These are phyloP conservation scores for Suhomyces faveliae DNA, from an alignment of 805 yeast species.

Conservation along the genomic window DNA sequence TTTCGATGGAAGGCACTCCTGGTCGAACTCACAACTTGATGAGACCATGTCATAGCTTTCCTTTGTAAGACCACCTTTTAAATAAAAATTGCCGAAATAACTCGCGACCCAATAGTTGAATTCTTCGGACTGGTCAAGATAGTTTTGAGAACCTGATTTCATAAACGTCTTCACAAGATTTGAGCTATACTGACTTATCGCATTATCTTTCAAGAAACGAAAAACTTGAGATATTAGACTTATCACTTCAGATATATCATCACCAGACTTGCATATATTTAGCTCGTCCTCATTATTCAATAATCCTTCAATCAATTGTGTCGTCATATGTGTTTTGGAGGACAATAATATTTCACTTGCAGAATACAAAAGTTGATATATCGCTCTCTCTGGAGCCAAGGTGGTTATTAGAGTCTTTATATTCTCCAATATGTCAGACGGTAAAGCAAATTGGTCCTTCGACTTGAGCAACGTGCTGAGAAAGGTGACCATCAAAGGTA, in stretches of 20 bases:
- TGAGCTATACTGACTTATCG: not conserved
- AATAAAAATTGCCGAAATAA: conserved; percentile 22
- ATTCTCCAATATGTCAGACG: not conserved
- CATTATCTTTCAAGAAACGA: conserved; percentile 2
- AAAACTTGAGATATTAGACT: conserved; percentile 9
- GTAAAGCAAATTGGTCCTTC: not conserved
- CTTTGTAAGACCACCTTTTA: conserved; percentile 17
- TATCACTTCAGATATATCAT: not conserved
- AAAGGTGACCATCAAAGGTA: conserved; percentile 12
- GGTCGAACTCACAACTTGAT: not conserved
- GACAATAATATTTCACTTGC: conserved; percentile 5
- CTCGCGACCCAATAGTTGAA: conserved; percentile 24
- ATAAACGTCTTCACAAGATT: conserved; percentile 8
- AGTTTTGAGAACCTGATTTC: not conserved
- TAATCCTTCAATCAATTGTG: conserved; percentile 12
- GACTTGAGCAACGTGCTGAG: conserved; percentile 7
- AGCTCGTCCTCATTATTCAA: conserved; percentile 11
- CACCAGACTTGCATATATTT: not conserved
- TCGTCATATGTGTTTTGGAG: not conserved
- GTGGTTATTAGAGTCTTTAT: not conserved
- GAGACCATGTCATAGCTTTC: conserved; percentile 7
- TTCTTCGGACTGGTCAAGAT: conserved; percentile 10
- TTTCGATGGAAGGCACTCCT: not conserved
- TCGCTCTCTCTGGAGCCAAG: not conserved
- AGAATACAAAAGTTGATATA: not conserved